These are phyloP conservation scores for Erythrophleum fordii DNA, from an alignment of 306 rosid species.

Conservation along the genomic window DNA sequence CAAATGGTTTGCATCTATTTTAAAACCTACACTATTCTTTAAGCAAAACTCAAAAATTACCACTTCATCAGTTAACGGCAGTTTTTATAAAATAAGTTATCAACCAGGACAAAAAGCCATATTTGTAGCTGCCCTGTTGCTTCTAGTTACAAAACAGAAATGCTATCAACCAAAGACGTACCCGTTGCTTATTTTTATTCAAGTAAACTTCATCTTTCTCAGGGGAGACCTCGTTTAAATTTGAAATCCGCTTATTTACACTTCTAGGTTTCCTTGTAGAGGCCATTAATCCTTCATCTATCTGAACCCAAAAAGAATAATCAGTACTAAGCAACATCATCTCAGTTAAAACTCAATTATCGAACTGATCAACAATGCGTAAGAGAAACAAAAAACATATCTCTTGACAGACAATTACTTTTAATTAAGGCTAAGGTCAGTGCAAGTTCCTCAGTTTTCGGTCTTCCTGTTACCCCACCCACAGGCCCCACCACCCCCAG, in stretches of 20 bases:
- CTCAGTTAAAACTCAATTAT: conserved; percentile 11
- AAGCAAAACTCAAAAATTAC: conserved; percentile 26
- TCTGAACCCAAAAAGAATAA: conserved; percentile 42
- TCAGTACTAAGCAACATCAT: conserved; percentile 11
- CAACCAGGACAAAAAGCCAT: conserved; percentile 24
- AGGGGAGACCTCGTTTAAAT: conserved; percentile 56
- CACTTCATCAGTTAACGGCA: conserved; percentile 3
- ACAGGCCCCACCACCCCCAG: not conserved
- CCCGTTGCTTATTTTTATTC: conserved; percentile 62
- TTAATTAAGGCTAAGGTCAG: not conserved
- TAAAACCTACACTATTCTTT: not conserved
- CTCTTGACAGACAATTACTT: not conserved
- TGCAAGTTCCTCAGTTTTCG: conserved; percentile 18
- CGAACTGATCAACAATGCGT: conserved; percentile 16
- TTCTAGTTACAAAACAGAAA: conserved; percentile 14
- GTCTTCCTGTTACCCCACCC: not conserved
- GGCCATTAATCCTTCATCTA: conserved; percentile 58
- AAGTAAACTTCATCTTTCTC: conserved; percentile 58
- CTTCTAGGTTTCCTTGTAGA: conserved; percentile 65
- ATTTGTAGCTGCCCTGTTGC: conserved; percentile 4
- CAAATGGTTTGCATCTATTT: conserved; percentile 1
- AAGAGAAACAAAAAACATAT: conserved; percentile 8
- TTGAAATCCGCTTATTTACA: conserved; percentile 54
- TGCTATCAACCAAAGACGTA: conserved; percentile 35
- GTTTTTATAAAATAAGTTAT: conserved; percentile 1